phyloP scores from a whole-genome alignment of 805 yeast genomes.

The Grigorovia transvaalensis region DNA sequence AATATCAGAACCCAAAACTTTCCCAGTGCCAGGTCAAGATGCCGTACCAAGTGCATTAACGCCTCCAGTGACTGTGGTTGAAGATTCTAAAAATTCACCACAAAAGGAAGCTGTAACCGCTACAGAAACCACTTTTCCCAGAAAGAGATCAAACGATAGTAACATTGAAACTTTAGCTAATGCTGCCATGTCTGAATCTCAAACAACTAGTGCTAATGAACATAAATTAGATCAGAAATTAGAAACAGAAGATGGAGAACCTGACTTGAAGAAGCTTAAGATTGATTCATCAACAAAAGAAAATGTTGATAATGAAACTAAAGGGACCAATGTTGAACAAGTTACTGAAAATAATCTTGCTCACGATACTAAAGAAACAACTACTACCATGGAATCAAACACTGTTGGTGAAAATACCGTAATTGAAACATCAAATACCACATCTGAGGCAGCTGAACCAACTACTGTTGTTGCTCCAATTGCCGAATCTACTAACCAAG shows the following conservation, averaged over 20 bases:
- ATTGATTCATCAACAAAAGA: not conserved
- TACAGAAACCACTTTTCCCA: slow-evolving; percentile 12
- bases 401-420: slow-evolving; percentile 5
- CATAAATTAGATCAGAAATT: not conserved
- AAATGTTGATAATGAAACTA: not conserved
- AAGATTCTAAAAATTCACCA: not conserved
- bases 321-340: not conserved
- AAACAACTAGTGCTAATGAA: not conserved
- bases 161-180: slow-evolving; percentile 23
- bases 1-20: not conserved
- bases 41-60: not conserved
- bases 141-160: slow-evolving; percentile 23
- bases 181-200: slow-evolving; percentile 15
- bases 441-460: slow-evolving; percentile 2
- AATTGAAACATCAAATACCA: slow-evolving; percentile 2
- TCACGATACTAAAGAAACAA: not conserved
- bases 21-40: not conserved
- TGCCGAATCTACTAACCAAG: not conserved
- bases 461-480: not conserved
- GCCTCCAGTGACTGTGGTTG: not conserved
- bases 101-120: not conserved
- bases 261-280: slow-evolving; percentile 11
- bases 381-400: not conserved
- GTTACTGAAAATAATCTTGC: not conserved
- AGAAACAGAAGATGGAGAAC: slow-evolving; percentile 6